These are phyloP conservation scores for Hordeum marinum DNA, from an alignment of 176 grass and related monocot genomes.

Conservation along the genomic window DNA sequence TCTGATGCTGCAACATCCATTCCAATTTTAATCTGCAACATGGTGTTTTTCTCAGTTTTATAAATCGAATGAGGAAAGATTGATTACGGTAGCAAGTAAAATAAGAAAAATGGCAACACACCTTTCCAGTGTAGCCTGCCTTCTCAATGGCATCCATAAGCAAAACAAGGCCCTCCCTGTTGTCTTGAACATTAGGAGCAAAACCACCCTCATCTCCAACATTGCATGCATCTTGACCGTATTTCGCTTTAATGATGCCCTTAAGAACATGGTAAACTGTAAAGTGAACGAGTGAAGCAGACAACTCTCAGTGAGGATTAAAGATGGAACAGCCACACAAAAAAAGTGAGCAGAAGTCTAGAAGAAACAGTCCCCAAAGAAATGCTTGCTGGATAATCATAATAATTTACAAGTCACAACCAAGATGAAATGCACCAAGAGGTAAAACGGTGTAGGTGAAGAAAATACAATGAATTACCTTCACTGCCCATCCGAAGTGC, in stretches of 20 bases:
- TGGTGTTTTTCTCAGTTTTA: conserved; percentile 3
- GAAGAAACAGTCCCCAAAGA: neutral
- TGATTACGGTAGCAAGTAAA: neutral
- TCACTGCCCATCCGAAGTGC: conserved; percentile 83
- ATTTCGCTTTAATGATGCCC: conserved; percentile 97
- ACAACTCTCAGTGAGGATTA: conserved; percentile 2
- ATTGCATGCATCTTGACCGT: conserved; percentile 98
- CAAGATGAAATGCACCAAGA: conserved; percentile 4
- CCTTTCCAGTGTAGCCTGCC: conserved; percentile 90
- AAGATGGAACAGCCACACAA: neutral
- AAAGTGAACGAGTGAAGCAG: neutral
- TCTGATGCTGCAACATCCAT: conserved; percentile 99
- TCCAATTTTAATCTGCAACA: conserved; percentile 91
- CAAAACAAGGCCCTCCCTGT: conserved; percentile 91
- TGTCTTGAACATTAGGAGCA: conserved; percentile 99
- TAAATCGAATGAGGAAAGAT: neutral
- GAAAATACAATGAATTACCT: conserved; percentile 45
- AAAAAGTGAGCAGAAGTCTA: neutral
- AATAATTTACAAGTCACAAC: too few relatives aligned
- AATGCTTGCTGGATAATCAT: neutral
- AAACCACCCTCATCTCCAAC: conserved; percentile 97
- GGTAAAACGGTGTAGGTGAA: neutral
- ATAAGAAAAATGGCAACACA: conserved; percentile 7
- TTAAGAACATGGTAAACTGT: conserved; percentile 91
- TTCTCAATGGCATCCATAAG: conserved; percentile 98